A percentile compares a stretch with the other conserved stretches of the same genome.
These are phyloP conservation scores for Solanum gandarillasii DNA, from an alignment of 257 asterid species.

Conservation along the genomic window DNA sequence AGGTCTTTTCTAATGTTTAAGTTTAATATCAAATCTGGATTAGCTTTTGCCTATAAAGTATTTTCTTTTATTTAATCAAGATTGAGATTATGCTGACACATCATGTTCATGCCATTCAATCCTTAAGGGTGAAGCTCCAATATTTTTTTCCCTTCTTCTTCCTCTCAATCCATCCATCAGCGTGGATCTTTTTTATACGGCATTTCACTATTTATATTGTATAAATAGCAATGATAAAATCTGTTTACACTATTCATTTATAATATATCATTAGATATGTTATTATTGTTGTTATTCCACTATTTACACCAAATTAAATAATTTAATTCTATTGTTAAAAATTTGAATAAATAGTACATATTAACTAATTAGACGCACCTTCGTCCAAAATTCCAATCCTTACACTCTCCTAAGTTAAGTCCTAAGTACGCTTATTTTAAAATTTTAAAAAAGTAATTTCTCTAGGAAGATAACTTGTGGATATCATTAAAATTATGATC, in stretches of 20 bases:
- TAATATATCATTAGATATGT: too few species aligned
- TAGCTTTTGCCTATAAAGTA: neutral
- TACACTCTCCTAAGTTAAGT: neutral
- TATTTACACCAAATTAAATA: neutral
- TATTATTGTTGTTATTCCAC: neutral
- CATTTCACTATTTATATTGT: too few species aligned
- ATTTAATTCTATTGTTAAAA: neutral
- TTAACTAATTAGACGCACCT: neutral
- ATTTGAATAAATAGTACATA: neutral
- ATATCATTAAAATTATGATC: neutral
- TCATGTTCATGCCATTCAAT: constrained; percentile 13
- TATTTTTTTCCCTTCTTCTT: neutral
- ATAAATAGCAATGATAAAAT: too few species aligned
- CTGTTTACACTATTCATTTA: too few species aligned
- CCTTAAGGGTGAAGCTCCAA: constrained; percentile 8
- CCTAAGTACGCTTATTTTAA: neutral
- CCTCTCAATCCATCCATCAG: too few species aligned
- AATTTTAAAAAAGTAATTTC: neutral
- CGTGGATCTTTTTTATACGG: too few species aligned
- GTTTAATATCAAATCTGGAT: neutral
- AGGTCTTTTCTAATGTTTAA: neutral
- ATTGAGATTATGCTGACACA: constrained; percentile 21
- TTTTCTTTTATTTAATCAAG: neutral
- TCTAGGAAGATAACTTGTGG: neutral
- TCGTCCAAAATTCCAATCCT: too few species aligned